Base-by-base conservation (phyloP, 2,329 filamentous ascomycete species). In the Torrubiella hemipterigena region DNA sequence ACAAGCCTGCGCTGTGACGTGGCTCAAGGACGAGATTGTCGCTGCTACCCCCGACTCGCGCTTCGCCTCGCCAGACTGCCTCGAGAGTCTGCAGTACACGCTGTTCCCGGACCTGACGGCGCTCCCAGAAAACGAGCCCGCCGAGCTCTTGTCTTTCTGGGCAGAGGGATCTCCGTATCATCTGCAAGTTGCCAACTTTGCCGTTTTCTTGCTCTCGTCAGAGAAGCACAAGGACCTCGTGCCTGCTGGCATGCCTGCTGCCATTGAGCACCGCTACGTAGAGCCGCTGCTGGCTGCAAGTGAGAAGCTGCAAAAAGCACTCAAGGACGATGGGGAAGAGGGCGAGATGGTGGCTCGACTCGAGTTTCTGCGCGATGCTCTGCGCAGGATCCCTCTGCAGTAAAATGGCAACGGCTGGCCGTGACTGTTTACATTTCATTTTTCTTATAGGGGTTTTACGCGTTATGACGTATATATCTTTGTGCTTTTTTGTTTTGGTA, bases 1-100 rank as follows among this genome's bases (percentile, higher is more conserved):
- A 22, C 76, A 77, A 47, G 74, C 69, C 7, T 73, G 69, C 25
- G 74, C 73, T 1, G 63, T 79, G 5, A 63, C 63, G 4, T 80
- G 75, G 75, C 52, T 78, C 20, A 67, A 72, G 32, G 74, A 78
- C 42, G 75, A 79, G 46, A 55, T 78, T 12, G 59, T 76, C 7
- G 49, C 59, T 5, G 64, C 68, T 49, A 50, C 24, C 34, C 49
- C 16, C 38, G 40, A 11, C 37, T 46, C 16, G 6, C 35, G 54
- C 5, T 79, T 79, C 46, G 51, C 63, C 9, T 63, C 58, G 5
- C 54, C 67, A 1, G 67, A 72, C 12, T 69, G 69, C 26, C 54
- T 79, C 14, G 68, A 76, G 25, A 61, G 62, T 14, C 58, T 76
- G n/a, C 71, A 77, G 44, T 73, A 77, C 42, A 62, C 63, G 27